Evolutionary conservation across 352 stramenopile species (phyloP).

Genomic region (Thraustochytrium striatum): DNA sequence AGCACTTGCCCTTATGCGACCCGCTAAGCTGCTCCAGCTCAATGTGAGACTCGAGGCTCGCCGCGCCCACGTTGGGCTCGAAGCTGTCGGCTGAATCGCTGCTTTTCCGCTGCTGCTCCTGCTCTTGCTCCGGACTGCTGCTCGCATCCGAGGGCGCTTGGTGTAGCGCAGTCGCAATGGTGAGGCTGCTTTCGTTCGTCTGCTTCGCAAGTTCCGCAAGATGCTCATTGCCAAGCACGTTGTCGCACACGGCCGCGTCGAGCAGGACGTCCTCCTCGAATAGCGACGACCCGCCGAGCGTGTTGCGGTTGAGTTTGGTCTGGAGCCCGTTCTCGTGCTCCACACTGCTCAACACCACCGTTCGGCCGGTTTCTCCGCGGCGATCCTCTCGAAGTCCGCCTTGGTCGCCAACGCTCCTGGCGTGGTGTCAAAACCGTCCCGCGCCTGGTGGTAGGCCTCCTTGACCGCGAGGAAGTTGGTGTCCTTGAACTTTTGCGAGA

Average conservation of each 20-base stretch:
- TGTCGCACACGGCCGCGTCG: conserved; percentile 3
- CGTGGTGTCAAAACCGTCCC: neutral
- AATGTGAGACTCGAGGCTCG: neutral
- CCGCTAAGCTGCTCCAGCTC: conserved; percentile 6
- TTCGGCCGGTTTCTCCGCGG: neutral
- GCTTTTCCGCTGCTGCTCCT: neutral
- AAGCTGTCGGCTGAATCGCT: neutral
- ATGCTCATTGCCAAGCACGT: neutral
- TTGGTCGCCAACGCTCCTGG: neutral
- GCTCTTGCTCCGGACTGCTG: neutral
- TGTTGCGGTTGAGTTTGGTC: neutral
- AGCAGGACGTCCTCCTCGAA: conserved; percentile 15
- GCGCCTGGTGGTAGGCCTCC: neutral
- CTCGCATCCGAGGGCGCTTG: neutral
- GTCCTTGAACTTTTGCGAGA: neutral
- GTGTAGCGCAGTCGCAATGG: neutral
- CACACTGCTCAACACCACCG: neutral
- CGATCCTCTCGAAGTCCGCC: neutral
- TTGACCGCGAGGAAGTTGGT: neutral
- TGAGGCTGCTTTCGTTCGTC: neutral
- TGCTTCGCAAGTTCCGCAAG: neutral
- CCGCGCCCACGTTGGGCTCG: neutral
- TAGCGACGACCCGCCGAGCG: neutral
- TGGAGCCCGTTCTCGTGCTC: neutral
- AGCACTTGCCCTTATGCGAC: neutral